Percentiles rank a stretch among this genome's conserved stretches.
phyloP scores from a whole-genome alignment of 352 stramenopile species.

The Pythium sp. region DNA sequence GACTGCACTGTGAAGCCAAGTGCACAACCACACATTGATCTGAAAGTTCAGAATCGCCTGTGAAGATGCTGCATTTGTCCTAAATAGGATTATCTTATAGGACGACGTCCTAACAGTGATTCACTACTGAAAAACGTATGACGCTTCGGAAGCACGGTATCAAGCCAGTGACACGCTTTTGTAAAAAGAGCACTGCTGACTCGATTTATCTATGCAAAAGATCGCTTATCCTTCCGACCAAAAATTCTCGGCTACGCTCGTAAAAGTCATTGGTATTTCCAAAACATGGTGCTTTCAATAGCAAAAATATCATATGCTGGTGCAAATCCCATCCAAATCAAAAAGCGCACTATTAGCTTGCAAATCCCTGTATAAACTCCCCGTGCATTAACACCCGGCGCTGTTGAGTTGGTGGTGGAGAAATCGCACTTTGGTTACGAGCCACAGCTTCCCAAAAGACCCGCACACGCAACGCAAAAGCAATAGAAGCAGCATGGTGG shows the following conservation, averaged over 20 bases:
- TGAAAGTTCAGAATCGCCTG: not conserved
- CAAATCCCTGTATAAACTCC: not conserved
- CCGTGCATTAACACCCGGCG: not conserved
- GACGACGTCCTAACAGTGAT: not conserved
- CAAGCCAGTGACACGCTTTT: not conserved
- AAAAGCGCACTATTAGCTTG: not conserved
- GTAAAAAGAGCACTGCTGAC: not conserved
- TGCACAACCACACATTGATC: not conserved
- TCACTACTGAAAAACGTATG: not conserved
- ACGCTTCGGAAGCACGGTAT: not conserved
- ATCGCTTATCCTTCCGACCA: too few species aligned
- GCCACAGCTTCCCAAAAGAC: not conserved
- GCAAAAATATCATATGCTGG: not conserved
- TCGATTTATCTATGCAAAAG: not conserved
- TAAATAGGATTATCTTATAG: not conserved
- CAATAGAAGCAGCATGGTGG: constrained; percentile 53
- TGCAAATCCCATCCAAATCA: not conserved
- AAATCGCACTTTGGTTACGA: constrained; percentile 4
- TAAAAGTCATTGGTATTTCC: not conserved
- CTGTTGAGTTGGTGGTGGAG: not conserved
- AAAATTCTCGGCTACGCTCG: not conserved
- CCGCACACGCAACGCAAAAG: not conserved
- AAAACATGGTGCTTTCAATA: not conserved
- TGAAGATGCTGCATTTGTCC: not conserved
- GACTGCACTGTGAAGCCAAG: too few species aligned